Conservation (phyloP, 495 filamentous ascomycete species). For the Geoglossum glabrum region DNA sequence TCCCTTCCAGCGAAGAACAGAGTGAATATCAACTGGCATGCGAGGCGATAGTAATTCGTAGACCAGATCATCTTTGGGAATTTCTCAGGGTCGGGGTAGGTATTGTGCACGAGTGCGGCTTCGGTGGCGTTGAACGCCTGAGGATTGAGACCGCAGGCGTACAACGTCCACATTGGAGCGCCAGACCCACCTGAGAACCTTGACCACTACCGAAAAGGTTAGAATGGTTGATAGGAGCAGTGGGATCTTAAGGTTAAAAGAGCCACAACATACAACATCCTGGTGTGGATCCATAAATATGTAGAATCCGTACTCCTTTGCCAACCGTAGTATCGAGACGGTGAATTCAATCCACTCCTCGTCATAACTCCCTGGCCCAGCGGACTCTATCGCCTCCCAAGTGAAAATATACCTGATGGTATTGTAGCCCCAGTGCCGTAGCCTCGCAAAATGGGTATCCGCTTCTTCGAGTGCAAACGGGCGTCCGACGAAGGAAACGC, state of each 20-base stretch:
- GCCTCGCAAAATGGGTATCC: slow-evolving; percentile 65
- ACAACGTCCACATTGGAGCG: slow-evolving; percentile 93
- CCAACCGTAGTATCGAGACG: slow-evolving; percentile 59
- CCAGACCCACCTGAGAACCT: slow-evolving; percentile 84
- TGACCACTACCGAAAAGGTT: slow-evolving; percentile 53
- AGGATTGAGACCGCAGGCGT: slow-evolving; percentile 81
- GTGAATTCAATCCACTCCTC: slow-evolving; percentile 87
- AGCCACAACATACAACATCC: slow-evolving; percentile 48
- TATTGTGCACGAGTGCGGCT: slow-evolving; percentile 88
- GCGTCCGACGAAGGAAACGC: slow-evolving; percentile 69
- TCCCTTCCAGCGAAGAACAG: slow-evolving; percentile 83
- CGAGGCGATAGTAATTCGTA: slow-evolving; percentile 82
- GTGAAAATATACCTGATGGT: slow-evolving; percentile 92
- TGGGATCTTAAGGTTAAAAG: background rate
- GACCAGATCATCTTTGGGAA: slow-evolving; percentile 99
- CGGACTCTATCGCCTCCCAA: slow-evolving; percentile 96
- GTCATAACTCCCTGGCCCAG: slow-evolving; percentile 84
- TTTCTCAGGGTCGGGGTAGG: slow-evolving; percentile 61
- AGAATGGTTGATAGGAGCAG: background rate
- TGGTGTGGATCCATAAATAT: slow-evolving; percentile 97
- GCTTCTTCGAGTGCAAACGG: slow-evolving; percentile 73
- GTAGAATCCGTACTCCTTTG: slow-evolving; percentile 82
- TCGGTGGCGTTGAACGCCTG: slow-evolving; percentile 66
- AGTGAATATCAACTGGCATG: slow-evolving; percentile 80
- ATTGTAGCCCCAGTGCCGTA: slow-evolving; percentile 84